phyloP scores from a whole-genome alignment of 768 basidiomycete species.

The Neoboletus subvelutipes region DNA sequence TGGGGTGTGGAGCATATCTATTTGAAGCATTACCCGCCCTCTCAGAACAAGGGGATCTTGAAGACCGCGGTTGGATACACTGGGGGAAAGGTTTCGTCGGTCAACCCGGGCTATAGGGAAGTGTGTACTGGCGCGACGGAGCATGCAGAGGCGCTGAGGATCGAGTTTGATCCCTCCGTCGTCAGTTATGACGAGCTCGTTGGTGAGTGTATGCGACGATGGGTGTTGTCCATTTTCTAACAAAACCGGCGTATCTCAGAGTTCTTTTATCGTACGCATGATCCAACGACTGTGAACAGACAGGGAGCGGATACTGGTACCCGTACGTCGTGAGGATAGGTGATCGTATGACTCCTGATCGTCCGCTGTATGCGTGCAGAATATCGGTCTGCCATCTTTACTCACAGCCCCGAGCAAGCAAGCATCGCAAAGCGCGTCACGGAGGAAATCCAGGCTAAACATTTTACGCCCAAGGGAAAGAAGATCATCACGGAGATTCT shows the following conservation, averaged over 20 bases:
- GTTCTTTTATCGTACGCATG: slow-evolving; percentile 94
- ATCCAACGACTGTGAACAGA: slow-evolving; percentile 79
- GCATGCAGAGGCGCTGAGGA: slow-evolving; percentile 85
- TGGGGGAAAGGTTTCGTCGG: slow-evolving; percentile 56
- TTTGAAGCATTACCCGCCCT: slow-evolving; percentile 70
- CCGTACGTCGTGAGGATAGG: slow-evolving; percentile 48
- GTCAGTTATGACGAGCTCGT: slow-evolving; percentile 86
- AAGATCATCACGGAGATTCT: slow-evolving; percentile 80
- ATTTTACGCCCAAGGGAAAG: slow-evolving; percentile 70
- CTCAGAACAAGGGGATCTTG: slow-evolving; percentile 70
- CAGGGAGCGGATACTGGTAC: slow-evolving; percentile 79
- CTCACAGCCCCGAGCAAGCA: slow-evolving; percentile 68
- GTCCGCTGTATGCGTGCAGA: slow-evolving; percentile 47
- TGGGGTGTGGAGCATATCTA: slow-evolving; percentile 90
- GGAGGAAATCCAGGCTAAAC: slow-evolving; percentile 77
- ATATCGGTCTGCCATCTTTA: slow-evolving; percentile 93
- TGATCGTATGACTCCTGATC: neutral
- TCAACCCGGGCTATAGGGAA: slow-evolving; percentile 62
- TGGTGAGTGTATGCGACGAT: slow-evolving; percentile 46
- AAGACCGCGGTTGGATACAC: slow-evolving; percentile 80
- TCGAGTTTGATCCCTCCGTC: slow-evolving; percentile 80
- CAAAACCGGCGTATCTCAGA: slow-evolving; percentile 41
- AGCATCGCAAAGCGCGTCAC: slow-evolving; percentile 74
- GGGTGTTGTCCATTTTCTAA: neutral
- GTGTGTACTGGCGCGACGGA: slow-evolving; percentile 82